These are phyloP conservation scores for Phalaenopsis hybrid DNA, from an alignment of 116 monocot genomes.

Conservation along the genomic window DNA sequence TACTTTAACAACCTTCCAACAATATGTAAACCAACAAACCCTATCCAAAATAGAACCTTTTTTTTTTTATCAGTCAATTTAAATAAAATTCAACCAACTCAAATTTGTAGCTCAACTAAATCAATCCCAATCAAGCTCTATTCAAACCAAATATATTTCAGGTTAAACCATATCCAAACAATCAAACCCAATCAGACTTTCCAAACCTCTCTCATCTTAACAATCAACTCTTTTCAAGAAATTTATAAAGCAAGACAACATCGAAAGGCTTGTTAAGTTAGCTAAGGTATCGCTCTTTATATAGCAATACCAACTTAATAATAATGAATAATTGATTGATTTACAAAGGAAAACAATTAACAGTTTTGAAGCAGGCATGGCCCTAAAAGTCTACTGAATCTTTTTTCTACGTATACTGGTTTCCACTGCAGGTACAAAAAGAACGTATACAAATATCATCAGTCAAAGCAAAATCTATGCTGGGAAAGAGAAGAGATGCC, in stretches of 20 bases:
- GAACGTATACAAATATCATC: neutral
- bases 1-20: no score
- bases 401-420: neutral
- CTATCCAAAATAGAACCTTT: no score
- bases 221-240: neutral
- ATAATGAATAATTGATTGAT: conserved; percentile 8
- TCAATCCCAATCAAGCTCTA: no score
- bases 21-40: no score
- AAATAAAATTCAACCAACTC: no score
- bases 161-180: no score
- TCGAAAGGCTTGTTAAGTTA: neutral
- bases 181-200: no score
- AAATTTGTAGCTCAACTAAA: no score
- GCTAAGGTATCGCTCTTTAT: neutral
- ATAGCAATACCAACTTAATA: neutral
- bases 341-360: neutral
- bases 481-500: neutral
- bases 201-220: no score
- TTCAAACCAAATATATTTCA: no score
- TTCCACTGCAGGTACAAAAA: neutral
- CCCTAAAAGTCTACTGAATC: neutral
- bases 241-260: neutral
- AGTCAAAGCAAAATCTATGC: neutral
- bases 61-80: no score
- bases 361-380: neutral